phyloP scores from a whole-genome alignment of 371 early-diverging fungal genomes.

The Mucor velutinosus region DNA sequence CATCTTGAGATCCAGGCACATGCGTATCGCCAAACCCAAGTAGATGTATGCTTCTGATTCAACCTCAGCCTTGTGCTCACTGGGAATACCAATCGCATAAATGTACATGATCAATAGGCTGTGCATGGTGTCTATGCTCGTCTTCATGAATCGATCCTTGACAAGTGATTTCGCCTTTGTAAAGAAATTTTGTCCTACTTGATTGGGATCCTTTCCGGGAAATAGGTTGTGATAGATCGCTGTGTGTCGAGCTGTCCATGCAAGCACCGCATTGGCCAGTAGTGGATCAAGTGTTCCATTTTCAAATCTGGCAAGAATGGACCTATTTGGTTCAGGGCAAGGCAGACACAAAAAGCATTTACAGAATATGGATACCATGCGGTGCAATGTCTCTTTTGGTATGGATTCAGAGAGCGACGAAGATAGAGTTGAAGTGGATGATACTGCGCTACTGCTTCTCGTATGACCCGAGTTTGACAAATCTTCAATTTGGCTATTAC shows the following conservation, averaged over 20 bases:
- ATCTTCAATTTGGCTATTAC: neutral
- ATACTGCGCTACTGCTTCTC: neutral
- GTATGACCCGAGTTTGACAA: neutral
- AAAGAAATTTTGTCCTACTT: conserved; percentile 46
- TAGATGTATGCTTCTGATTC: conserved; percentile 53
- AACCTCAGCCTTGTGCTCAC: conserved; percentile 23
- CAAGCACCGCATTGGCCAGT: conserved; percentile 40
- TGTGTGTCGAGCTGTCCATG: conserved; percentile 54
- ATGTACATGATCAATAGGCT: conserved; percentile 52
- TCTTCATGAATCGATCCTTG: conserved; percentile 36
- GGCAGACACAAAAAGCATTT: conserved; percentile 38
- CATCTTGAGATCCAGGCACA: conserved; percentile 45
- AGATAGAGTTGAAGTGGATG: neutral
- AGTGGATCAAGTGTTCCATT: conserved; percentile 32
- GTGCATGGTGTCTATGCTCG: conserved; percentile 44
- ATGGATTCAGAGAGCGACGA: neutral
- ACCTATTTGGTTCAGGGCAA: conserved; percentile 14
- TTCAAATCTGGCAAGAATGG: conserved; percentile 17
- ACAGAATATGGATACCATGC: conserved; percentile 23
- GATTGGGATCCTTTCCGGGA: conserved; percentile 48
- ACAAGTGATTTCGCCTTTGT: conserved; percentile 34
- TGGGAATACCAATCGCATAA: conserved; percentile 48
- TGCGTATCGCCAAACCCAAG: conserved; percentile 50
- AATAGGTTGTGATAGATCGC: conserved; percentile 49
- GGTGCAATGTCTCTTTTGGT: conserved; percentile 18